These are phyloP conservation scores for Huntiella omanensis DNA, from an alignment of 2,329 filamentous ascomycete species.

Conservation along the genomic window DNA sequence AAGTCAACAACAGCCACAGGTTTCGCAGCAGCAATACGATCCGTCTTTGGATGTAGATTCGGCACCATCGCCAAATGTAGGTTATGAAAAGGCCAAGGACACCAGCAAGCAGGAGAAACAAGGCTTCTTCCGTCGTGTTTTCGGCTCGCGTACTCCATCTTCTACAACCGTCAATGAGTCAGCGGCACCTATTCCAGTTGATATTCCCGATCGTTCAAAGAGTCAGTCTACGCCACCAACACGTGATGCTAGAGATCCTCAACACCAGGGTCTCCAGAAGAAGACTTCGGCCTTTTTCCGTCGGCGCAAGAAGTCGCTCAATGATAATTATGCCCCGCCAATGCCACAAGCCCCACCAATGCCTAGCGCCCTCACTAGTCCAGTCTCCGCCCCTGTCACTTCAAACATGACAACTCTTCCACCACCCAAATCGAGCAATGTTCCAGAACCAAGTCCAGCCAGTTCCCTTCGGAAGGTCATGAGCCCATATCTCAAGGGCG, in stretches of 20 bases:
- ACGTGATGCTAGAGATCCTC: slow-evolving; percentile 25
- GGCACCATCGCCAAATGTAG: slow-evolving; percentile 37
- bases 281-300: slow-evolving; percentile 92
- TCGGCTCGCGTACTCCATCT: slow-evolving; percentile 48
- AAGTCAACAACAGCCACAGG: slow-evolving; percentile 13
- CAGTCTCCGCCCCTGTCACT: not conserved
- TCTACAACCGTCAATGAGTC: slow-evolving; percentile 13
- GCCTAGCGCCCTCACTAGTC: slow-evolving; percentile 10
- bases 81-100: slow-evolving; percentile 40
- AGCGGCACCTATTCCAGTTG: slow-evolving; percentile 13
- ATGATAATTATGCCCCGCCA: slow-evolving; percentile 45
- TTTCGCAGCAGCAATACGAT: slow-evolving; percentile 13
- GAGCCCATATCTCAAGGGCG: slow-evolving; percentile 52
- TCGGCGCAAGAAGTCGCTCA: slow-evolving; percentile 74
- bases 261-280: slow-evolving; percentile 49
- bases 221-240: slow-evolving; percentile 27
- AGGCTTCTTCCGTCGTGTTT: slow-evolving; percentile 87
- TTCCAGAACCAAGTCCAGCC: slow-evolving; percentile 39
- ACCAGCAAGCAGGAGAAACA: slow-evolving; percentile 45
- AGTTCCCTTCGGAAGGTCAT: slow-evolving; percentile 74
- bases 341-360: slow-evolving; percentile 29
- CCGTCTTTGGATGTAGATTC: slow-evolving; percentile 27
- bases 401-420: slow-evolving; percentile 19
- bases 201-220: slow-evolving; percentile 16
- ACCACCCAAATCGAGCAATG: slow-evolving; percentile 18